These are phyloP conservation scores for Mallotus repandus DNA, from an alignment of 441 rosid species.

Conservation along the genomic window DNA sequence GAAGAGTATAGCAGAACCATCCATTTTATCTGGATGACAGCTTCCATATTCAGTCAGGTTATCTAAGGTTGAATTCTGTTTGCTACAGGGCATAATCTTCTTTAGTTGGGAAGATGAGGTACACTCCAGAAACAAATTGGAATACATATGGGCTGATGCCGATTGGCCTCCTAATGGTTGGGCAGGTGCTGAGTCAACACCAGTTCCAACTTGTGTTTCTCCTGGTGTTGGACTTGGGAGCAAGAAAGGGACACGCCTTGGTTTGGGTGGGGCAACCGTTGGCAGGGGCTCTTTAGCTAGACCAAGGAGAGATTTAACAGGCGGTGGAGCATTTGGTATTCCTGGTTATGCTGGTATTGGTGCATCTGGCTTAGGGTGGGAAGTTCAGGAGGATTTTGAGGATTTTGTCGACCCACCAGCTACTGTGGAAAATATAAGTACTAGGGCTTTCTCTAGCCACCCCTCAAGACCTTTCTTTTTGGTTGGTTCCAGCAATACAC, in stretches of 20 bases:
- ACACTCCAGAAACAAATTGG: conserved; percentile 42
- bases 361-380: conserved; percentile 82
- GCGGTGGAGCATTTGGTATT: conserved; percentile 59
- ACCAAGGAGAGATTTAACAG: conserved; percentile 50
- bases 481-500: conserved; percentile 95
- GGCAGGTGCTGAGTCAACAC: conserved; percentile 82
- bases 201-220: conserved; percentile 73
- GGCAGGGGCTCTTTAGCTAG: conserved; percentile 53
- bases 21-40: not conserved
- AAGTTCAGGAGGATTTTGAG: conserved; percentile 73
- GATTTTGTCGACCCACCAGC: conserved; percentile 76
- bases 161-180: conserved; percentile 95
- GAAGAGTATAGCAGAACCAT: not conserved
- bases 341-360: conserved; percentile 71
- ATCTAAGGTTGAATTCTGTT: conserved; percentile 25
- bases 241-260: conserved; percentile 76
- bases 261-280: conserved; percentile 76
- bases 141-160: conserved; percentile 72
- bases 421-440: conserved; percentile 61
- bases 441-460: conserved; percentile 87
- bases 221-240: conserved; percentile 77
- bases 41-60: not conserved
- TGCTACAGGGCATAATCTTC: conserved; percentile 77
- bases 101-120: conserved; percentile 57
- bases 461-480: conserved; percentile 90